Evolutionary conservation across 108 stramenopile species (phyloP).

Genomic region (Schizochytrium sp.): DNA sequence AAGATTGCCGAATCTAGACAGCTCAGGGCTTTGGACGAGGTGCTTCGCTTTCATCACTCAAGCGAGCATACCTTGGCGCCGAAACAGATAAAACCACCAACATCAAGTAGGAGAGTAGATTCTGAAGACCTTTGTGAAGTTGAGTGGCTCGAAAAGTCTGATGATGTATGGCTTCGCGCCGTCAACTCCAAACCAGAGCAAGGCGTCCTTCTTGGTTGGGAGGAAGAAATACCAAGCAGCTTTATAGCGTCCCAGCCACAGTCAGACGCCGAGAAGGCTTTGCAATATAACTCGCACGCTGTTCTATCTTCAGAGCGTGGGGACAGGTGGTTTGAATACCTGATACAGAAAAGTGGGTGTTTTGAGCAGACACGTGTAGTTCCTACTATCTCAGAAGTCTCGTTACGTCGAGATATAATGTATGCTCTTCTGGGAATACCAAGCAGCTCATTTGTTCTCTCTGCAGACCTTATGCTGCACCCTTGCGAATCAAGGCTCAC

Average conservation of each 20-base stretch:
- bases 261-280: background rate
- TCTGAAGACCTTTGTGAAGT: background rate
- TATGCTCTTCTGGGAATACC: too few species aligned
- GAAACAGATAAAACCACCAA: background rate
- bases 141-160: background rate
- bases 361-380: background rate
- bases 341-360: background rate
- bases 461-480: background rate
- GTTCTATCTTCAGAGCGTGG: conserved; percentile 49
- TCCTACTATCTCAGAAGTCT: too few species aligned
- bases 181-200: background rate
- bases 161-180: background rate
- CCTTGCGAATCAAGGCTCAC: background rate
- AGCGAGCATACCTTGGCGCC: background rate
- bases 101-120: too few species aligned
- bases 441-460: background rate
- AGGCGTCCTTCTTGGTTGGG: conserved; percentile 9
- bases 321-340: background rate
- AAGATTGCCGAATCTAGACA: background rate
- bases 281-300: conserved; percentile 19
- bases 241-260: background rate
- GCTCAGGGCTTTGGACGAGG: background rate
- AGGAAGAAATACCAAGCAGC: conserved; percentile 38
- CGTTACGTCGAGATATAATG: too few species aligned
- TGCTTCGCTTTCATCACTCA: background rate